Evolutionary conservation across 768 basidiomycete species (phyloP), one percentile per base, ranked within the genome.

Genomic region (Stropharia rugosoannulata): DNA sequence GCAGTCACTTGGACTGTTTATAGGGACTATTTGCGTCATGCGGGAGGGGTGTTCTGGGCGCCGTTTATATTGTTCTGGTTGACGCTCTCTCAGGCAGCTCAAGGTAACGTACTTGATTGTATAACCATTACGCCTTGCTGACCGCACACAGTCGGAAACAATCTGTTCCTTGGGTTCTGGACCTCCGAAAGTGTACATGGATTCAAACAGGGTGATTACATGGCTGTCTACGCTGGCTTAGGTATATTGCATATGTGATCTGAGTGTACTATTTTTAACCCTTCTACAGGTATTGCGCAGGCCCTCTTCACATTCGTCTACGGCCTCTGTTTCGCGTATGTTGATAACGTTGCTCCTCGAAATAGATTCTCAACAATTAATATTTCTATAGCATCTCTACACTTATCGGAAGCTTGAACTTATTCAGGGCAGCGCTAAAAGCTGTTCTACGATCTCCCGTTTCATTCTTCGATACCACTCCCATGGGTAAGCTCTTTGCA

Each of bases 101-200:
- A 76, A 73, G 84, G 85, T 83, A 32, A 13, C 49, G 37, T 19
- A 35, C 11, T 5, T n/a, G 3, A 81, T 0, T 40, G 18, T 29
- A 43, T 15, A 5, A 18, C 6, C 16, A 35, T 12, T 6, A 27
- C 51, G 11, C 18, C 10, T 27, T 6, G 18, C 47, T 48, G 16
- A 41, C 81, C 22, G 64, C 85, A 7, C 45, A n/a, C 52, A 81
- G 87, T 91, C 32, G 82, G 78, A 0, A 85, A 82, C 62, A 85
- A 80, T 48, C 65, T 93, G 6, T 84, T 87, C 73, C 78, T 93
- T 29, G 88, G 88, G 0, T 89, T 85, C 59, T 93, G 89, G 89
- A 84, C 86, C 0, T 71, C 76, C 0, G 53, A 71, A 9, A 79
- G 72, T 29, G 79, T 90, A 32, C 60, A 64, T 12, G 81, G 82